Evolutionary conservation across 2,329 filamentous ascomycete species (phyloP).

Genomic region (Diaporthe citri): DNA sequence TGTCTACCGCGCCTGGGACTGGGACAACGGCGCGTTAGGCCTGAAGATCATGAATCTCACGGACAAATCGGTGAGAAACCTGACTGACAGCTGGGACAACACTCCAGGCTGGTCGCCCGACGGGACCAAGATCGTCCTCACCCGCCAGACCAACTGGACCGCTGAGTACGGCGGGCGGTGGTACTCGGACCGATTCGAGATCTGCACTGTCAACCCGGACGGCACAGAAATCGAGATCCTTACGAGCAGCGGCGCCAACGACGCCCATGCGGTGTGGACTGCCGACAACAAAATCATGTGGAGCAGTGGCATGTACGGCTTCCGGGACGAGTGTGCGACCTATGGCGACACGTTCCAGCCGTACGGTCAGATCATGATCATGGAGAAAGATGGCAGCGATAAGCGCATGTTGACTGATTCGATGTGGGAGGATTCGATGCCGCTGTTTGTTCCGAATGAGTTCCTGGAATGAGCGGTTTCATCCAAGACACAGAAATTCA

Average conservation of each 20-base stretch:
- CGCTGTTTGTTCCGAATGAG: constrained; percentile 41
- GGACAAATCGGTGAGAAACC: constrained; percentile 42
- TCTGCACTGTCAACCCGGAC: constrained; percentile 57
- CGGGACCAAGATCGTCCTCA: constrained; percentile 54
- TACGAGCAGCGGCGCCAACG: constrained; percentile 53
- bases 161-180: constrained; percentile 29
- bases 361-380: constrained; percentile 58
- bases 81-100: constrained; percentile 56
- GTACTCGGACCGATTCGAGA: constrained; percentile 50
- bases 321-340: constrained; percentile 54
- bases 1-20: constrained; percentile 50
- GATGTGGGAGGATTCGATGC: constrained; percentile 52
- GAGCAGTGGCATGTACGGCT: constrained; percentile 57
- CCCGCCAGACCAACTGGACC: constrained; percentile 48
- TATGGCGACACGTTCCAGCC: constrained; percentile 60
- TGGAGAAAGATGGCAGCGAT: constrained; percentile 55
- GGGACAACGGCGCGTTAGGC: constrained; percentile 44
- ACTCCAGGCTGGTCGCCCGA: constrained; percentile 55
- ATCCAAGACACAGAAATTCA: background rate
- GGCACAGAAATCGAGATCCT: constrained; percentile 52
- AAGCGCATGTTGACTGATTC: constrained; percentile 48
- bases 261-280: constrained; percentile 59
- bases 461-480: constrained; percentile 15
- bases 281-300: constrained; percentile 57
- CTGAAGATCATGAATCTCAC: constrained; percentile 50